Evolutionary conservation across 2,329 filamentous ascomycete species (phyloP), one percentile per base, ranked within the genome.

Genomic region (Colletotrichum sp.): DNA sequence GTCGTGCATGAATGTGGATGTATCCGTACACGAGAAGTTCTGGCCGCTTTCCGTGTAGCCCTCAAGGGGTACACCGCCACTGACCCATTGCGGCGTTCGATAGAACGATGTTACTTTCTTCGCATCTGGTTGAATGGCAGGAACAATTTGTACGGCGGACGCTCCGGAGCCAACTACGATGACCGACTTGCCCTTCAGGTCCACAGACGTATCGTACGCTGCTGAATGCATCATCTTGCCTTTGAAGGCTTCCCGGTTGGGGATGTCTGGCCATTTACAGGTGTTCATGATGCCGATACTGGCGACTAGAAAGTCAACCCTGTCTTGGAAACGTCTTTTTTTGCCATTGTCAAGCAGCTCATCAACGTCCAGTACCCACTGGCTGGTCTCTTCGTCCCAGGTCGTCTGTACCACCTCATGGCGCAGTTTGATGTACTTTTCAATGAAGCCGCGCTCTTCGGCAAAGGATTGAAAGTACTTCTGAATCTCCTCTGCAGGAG

Each of bases 401-500:
- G 66, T 72, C 11, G 77, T 77, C 43, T 79, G 77, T 3, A 77
- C 38, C 9, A 81, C 77, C 33, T 75, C 74, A 9, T 79, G 77
- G 31, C 66, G 74, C 12, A 78, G 73, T 36, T 77, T 72, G 54
- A 83, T 77, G 33, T 81, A 80, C 16, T 78, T 79, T 51, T 80
- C 73, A 5, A 82, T 73, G 13, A 73, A 75, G 33, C 80, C 79
- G 69, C 78, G 81, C 72, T 79, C 82, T 36, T 80, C 78, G 3
- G 80, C 79, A 34, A 84, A 79, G 47, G 78, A 81, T 38, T 82
- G 79, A 55, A 83, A 82, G 73, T 86, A 86, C 6, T 75, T 72
- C 47, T 83, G 81, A 24, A 86, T 86, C 58, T 86, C 85, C 1
- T 77, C 76, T 0, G 80, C 81, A 16, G 81, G 78, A 0, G 81